Percentiles rank a stretch among this genome's conserved stretches.
Evolutionary conservation across 129 eudicot species (phyloP).

Genomic region (Lactuca saligna): DNA sequence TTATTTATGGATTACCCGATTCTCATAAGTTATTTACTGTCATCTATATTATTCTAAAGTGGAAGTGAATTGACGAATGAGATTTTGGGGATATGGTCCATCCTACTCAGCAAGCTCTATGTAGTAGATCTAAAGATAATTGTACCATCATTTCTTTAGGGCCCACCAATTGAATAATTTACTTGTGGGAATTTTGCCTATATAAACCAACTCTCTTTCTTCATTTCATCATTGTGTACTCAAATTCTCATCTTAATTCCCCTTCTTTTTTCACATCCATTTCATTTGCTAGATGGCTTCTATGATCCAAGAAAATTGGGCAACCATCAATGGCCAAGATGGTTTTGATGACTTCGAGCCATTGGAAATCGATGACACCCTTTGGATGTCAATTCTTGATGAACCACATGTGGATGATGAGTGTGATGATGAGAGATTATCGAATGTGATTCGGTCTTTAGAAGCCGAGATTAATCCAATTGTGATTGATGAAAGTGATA

Average conservation of each 20-base stretch:
- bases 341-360: constrained; percentile 29
- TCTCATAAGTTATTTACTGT: not conserved
- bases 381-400: constrained; percentile 63
- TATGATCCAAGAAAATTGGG: constrained; percentile 46
- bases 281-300: constrained; percentile 48
- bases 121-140: constrained; percentile 33
- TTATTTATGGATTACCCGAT: not conserved
- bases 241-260: constrained; percentile 14
- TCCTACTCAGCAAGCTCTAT: constrained; percentile 30
- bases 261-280: not conserved
- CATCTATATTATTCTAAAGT: constrained; percentile 19
- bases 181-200: constrained; percentile 21
- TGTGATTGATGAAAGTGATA: constrained; percentile 26
- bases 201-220: constrained; percentile 21
- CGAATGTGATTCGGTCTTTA: constrained; percentile 51
- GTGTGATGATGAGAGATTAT: constrained; percentile 52
- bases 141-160: constrained; percentile 30
- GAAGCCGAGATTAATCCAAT: constrained; percentile 58
- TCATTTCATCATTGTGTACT: constrained; percentile 28
- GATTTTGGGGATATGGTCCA: constrained; percentile 32
- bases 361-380: constrained; percentile 35
- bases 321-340: constrained; percentile 24
- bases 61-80: constrained; percentile 10
- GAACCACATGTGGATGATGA: constrained; percentile 52
- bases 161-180: constrained; percentile 20